These are phyloP conservation scores for Pseudogymnoascus sp. DNA, from an alignment of 2,329 filamentous ascomycete species.

Conservation along the genomic window DNA sequence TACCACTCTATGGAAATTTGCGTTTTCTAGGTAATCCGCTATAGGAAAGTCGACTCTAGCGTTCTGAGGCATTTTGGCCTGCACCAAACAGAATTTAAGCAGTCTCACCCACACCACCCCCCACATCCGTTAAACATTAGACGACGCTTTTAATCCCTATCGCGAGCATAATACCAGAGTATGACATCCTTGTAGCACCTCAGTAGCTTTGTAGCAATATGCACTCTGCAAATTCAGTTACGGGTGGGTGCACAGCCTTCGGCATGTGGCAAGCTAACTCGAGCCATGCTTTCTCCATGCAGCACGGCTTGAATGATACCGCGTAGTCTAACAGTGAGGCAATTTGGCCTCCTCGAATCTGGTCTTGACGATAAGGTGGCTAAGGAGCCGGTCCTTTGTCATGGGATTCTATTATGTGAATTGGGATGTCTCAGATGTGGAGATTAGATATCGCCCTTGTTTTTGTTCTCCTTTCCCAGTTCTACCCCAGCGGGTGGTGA, in stretches of 20 bases:
- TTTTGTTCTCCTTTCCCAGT: background rate
- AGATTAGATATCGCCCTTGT: constrained; percentile 8
- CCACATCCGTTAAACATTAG: background rate
- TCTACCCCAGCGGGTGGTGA: no score
- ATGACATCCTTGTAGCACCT: background rate
- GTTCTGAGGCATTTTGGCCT: background rate
- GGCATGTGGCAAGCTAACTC: background rate
- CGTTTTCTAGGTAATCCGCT: no score
- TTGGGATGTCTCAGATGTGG: constrained; percentile 12
- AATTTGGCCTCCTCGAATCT: constrained; percentile 24
- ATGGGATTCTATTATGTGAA: background rate
- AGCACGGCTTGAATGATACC: background rate
- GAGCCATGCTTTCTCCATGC: background rate
- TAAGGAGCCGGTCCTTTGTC: background rate
- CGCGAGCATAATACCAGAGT: background rate
- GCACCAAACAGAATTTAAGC: background rate
- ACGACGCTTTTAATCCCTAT: background rate
- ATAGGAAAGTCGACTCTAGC: no score
- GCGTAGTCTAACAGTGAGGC: background rate
- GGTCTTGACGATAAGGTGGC: constrained; percentile 18
- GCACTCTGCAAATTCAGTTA: background rate
- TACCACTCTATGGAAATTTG: no score
- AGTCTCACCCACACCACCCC: background rate
- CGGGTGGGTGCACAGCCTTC: background rate
- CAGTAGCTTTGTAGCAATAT: background rate